Conservation (phyloP, 2,329 filamentous ascomycete genomes). For the Fusarium coffeatum region DNA sequence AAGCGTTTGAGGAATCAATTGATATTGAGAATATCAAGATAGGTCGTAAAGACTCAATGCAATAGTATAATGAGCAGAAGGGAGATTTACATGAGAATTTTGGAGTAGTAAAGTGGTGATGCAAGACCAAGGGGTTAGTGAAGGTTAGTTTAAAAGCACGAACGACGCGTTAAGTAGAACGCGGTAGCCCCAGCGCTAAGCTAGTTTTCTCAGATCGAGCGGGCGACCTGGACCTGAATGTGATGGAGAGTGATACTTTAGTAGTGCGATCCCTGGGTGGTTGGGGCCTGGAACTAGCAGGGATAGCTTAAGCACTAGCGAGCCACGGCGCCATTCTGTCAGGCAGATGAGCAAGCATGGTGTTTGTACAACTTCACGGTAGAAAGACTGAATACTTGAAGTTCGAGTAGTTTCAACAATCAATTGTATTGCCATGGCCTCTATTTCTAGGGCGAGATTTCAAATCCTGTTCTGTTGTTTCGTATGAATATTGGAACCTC, state of each 20-base stretch:
- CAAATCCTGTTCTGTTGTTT: too few species aligned
- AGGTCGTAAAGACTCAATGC: neutral
- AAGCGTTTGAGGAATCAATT: neutral
- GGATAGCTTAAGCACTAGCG: conserved; percentile 29
- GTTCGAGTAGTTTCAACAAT: neutral
- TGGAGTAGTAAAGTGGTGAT: conserved; percentile 29
- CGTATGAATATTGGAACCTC: neutral
- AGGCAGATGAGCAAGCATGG: conserved; percentile 4
- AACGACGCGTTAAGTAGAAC: conserved; percentile 38
- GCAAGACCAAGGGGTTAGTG: conserved; percentile 29
- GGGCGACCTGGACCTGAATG: conserved; percentile 1
- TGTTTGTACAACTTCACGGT: neutral
- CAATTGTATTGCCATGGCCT: neutral
- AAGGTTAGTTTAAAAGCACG: conserved; percentile 6
- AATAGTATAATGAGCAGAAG: conserved; percentile 10
- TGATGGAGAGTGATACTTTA: neutral
- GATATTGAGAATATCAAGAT: neutral
- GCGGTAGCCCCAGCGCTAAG: conserved; percentile 40
- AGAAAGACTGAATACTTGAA: neutral
- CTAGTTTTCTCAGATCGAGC: conserved; percentile 11
- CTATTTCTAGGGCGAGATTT: neutral
- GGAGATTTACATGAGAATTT: conserved; percentile 25
- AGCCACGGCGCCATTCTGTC: conserved; percentile 25
- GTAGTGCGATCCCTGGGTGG: conserved; percentile 22
- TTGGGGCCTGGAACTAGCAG: conserved; percentile 27